These are phyloP conservation scores for Fusarium albidum DNA, from an alignment of 2,329 filamentous ascomycete genomes.

Conservation along the genomic window DNA sequence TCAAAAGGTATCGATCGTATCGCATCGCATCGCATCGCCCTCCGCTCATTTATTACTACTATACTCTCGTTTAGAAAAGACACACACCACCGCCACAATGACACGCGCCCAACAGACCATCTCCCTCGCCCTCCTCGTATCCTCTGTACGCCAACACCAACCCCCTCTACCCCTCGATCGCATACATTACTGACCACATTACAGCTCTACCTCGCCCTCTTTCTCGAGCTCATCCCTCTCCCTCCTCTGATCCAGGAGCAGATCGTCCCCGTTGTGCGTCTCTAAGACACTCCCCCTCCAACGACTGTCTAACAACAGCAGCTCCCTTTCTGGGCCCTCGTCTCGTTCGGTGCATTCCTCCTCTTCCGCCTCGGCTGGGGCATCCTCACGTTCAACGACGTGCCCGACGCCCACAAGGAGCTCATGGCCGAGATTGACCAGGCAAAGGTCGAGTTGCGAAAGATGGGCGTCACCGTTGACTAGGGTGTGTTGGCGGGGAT, in stretches of 20 bases:
- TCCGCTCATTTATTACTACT: constrained; percentile 1
- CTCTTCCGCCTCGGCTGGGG: constrained; percentile 92
- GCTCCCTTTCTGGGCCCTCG: constrained; percentile 93
- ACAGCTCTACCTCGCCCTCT: constrained; percentile 88
- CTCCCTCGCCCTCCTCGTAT: constrained; percentile 85
- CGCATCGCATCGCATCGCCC: constrained; percentile 9
- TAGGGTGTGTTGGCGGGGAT: constrained; percentile 45
- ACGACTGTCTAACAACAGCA: constrained; percentile 46
- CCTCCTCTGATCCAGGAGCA: constrained; percentile 81
- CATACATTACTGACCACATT: constrained; percentile 24
- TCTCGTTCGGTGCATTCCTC: constrained; percentile 90
- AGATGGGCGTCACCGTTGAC: constrained; percentile 81
- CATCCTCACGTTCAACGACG: constrained; percentile 96
- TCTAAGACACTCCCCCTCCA: background rate
- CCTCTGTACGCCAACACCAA: constrained; percentile 72
- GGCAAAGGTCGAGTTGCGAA: constrained; percentile 77
- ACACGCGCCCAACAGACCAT: constrained; percentile 94
- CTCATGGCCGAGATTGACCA: constrained; percentile 84
- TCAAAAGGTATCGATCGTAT: constrained; percentile 34
- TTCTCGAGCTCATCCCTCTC: constrained; percentile 83
- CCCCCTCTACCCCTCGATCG: background rate
- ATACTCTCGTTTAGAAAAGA: constrained; percentile 1
- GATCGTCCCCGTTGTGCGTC: constrained; percentile 86
- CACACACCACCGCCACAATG: constrained; percentile 65
- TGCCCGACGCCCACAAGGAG: constrained; percentile 88